Evolutionary conservation across 257 asterid species (phyloP), one percentile per base, ranked within the genome.

Genomic region (Solanum chilense): DNA sequence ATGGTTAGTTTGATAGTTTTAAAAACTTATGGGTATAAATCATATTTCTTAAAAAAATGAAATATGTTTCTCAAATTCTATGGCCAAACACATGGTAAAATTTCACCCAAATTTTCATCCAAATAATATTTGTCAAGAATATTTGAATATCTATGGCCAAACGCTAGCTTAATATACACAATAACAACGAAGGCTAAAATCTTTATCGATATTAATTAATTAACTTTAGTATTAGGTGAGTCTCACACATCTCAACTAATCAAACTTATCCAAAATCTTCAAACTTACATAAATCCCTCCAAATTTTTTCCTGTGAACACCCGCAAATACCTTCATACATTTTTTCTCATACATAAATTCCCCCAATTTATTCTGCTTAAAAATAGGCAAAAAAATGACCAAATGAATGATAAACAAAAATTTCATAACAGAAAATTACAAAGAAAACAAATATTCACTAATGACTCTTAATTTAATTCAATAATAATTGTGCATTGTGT

Each of bases 401-500:
- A 81, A 49, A 81, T 81, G 85, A 81, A 81, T 47, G 85, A 81
- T 81, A 81, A 29, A 31, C 69, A 11, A 49, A 81, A 81, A 81
- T 18, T 81, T 29, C 60, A 29, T 29, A 81, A 81, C 85, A 49
- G 69, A 81, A 74, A 1, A 81, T 49, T 81, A 18, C 18, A 47
- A 80, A 33, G 25, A 47, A 27, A 27, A 78, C 13, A 74, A 37
- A 0, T 14, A 2, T n/a, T 41, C 29, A 80, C 25, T 47, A 45
- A 45, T 78, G 66, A 16, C 66, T 29, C 27, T 68, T 60, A 84
- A 35, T 42, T 70, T 47, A 45, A 13, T 80, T 45, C 66, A 9
- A 5, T 47, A 47, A 23, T 39, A 45, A 73, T 23, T 75, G 85
- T 81, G 44, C 85, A 81, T 81, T 81, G 85, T 76, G 23, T 47